Base-by-base conservation (phyloP, 257 asterid species). In the Leptodermis oblonga region DNA sequence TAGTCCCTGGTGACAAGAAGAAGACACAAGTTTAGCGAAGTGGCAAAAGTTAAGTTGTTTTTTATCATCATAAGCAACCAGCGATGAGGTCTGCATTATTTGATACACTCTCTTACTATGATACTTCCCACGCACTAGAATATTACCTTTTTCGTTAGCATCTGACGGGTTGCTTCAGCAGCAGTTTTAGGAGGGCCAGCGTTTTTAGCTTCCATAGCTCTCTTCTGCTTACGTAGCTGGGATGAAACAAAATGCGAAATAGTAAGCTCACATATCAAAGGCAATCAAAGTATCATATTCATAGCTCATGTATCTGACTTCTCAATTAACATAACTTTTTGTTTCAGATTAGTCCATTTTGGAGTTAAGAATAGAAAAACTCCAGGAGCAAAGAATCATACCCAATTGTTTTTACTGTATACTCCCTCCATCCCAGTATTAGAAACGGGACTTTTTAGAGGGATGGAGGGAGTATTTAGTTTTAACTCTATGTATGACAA, bases 181-280 rank as follows among this genome's bases (percentile, higher is more conserved):
- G 96, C 84, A 67, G 83, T 83, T 75, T 75, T 70, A 68, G 96
- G 82, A 26, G 95, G 93, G 53, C 76, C 84, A 1, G 79, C 37
- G 73, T 76, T 82, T 76, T 83, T 87, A 18, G 72, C 11, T 26
- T 90, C 96, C 31, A 83, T 84, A 59, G 92, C 90, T 66, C 95
- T 85, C 83, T 82, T 85, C 83, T 82, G 97, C 74, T 78, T 85
- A 60, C 70, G 86, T 77, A 83, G 89, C 96, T 88, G 90, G 68
- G 56, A 49, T 28, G 14, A 41, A n/a, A 62, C 17, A 55, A 59
- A n/a, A 67, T 46, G 12, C 31, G 31, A 52, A 67, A 63, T 58
- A 31, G 67, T 76, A 69, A 46, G 42, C 22, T 59, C 60, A 26
- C 7, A 25, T 43, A 58, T 69, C 66, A 68, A 69, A 25, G 55